phyloP scores from a whole-genome alignment of 331 rosid species.

The Pyrus hybrid region DNA sequence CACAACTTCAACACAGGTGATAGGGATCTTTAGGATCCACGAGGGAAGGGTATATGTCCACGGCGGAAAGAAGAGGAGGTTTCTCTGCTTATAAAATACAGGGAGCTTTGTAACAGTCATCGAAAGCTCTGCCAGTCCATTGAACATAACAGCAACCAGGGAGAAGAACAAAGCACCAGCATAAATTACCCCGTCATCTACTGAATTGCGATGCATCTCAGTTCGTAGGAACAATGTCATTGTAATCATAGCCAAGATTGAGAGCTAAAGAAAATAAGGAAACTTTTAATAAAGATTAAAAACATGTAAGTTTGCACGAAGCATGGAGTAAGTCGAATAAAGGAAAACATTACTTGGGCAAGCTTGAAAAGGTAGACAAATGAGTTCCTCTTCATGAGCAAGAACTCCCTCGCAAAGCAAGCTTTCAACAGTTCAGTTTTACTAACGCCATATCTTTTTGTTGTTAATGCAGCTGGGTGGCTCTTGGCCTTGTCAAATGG shows the following conservation, averaged over 20 bases:
- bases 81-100: constrained; percentile 68
- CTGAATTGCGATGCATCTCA: constrained; percentile 46
- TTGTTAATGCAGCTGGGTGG: constrained; percentile 55
- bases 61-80: constrained; percentile 46
- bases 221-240: constrained; percentile 55
- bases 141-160: constrained; percentile 37
- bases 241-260: constrained; percentile 33
- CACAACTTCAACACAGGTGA: constrained; percentile 40
- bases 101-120: constrained; percentile 55
- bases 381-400: constrained; percentile 68
- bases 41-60: constrained; percentile 59
- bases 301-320: not conserved
- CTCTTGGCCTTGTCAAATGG: constrained; percentile 50
- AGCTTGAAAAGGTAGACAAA: constrained; percentile 51
- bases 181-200: constrained; percentile 39
- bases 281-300: not conserved
- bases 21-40: constrained; percentile 54
- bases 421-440: constrained; percentile 46
- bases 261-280: constrained; percentile 18
- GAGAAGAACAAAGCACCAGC: constrained; percentile 46
- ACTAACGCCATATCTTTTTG: constrained; percentile 40
- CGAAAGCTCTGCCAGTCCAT: constrained; percentile 58
- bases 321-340: not conserved
- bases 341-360: constrained; percentile 39
- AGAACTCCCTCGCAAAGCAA: constrained; percentile 47